phyloP scores from a whole-genome alignment of 1,139 yeast genomes.

The Chernovozyma aurita region DNA sequence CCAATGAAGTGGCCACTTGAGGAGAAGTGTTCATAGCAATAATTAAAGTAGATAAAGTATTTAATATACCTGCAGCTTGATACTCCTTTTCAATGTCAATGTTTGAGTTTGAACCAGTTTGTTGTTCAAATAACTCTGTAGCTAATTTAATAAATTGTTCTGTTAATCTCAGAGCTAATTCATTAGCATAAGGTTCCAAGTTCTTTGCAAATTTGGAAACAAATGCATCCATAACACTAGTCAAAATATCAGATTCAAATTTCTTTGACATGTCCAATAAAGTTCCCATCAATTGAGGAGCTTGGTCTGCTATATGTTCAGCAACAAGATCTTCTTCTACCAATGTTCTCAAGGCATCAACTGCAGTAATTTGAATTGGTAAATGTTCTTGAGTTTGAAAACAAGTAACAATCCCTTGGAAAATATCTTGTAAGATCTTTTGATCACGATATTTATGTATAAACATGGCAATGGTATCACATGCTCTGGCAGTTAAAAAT shows the following conservation, averaged over 20 bases:
- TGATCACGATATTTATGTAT: slow-evolving; percentile 33
- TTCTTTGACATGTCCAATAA: slow-evolving; percentile 47
- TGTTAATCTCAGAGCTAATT: slow-evolving; percentile 43
- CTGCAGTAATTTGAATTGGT: slow-evolving; percentile 49
- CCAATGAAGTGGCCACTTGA: slow-evolving; percentile 38
- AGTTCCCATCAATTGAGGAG: slow-evolving; percentile 50
- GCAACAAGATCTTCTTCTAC: slow-evolving; percentile 47
- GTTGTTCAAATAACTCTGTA: slow-evolving; percentile 36
- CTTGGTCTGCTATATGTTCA: slow-evolving; percentile 42
- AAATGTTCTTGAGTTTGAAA: slow-evolving; percentile 41
- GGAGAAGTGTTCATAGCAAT: slow-evolving; percentile 49
- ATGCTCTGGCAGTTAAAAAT: slow-evolving; percentile 53
- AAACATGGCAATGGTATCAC: slow-evolving; percentile 50
- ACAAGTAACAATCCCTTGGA: slow-evolving; percentile 41
- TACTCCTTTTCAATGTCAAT: slow-evolving; percentile 44
- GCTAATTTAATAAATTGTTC: slow-evolving; percentile 46
- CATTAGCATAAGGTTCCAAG: slow-evolving; percentile 53
- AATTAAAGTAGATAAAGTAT: slow-evolving; percentile 49
- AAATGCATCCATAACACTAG: slow-evolving; percentile 53
- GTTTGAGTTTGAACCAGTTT: slow-evolving; percentile 18
- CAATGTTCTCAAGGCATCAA: slow-evolving; percentile 49
- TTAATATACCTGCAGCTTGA: slow-evolving; percentile 49
- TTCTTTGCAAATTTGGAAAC: slow-evolving; percentile 50
- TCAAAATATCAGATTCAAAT: slow-evolving; percentile 50
- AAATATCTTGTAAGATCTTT: slow-evolving; percentile 39